Conservation (phyloP, 345 rosid genomes). For the Moringa oleifera region DNA sequence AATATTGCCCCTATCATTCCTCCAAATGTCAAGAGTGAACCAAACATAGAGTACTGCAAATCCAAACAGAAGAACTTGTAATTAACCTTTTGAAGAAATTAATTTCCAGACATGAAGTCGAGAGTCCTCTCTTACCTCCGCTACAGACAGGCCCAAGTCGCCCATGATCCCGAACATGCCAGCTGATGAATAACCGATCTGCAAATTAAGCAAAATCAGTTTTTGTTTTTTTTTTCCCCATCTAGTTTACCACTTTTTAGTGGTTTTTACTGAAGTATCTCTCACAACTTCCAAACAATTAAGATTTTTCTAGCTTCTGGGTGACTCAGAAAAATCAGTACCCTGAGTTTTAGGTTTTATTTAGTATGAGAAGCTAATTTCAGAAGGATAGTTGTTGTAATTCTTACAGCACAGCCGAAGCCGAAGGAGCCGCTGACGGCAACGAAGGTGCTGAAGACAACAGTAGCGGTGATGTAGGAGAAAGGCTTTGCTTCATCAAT, state of each 20-base stretch:
- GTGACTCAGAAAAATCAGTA: too few species aligned
- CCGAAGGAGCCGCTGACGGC: conserved; percentile 36
- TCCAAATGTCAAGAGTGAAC: neutral
- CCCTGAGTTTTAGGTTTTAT: too few species aligned
- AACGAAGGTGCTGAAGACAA: conserved; percentile 30
- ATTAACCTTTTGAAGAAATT: too few species aligned
- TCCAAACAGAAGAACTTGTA: neutral
- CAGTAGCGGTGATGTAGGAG: conserved; percentile 12
- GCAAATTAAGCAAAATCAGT: neutral
- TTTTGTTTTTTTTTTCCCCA: too few species aligned
- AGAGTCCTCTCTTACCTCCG: conserved; percentile 24
- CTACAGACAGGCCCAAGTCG: conserved; percentile 37
- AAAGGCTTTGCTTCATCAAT: neutral
- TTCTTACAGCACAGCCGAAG: conserved; percentile 36
- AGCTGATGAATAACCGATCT: conserved; percentile 45
- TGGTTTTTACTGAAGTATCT: too few species aligned
- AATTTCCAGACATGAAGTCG: neutral
- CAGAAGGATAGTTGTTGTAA: too few species aligned
- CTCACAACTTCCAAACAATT: too few species aligned
- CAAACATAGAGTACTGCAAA: neutral
- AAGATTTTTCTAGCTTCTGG: too few species aligned
- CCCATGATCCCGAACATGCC: conserved; percentile 32
- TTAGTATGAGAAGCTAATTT: too few species aligned
- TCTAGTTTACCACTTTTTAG: too few species aligned
- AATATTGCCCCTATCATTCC: neutral